Conservation (phyloP, 2,329 filamentous ascomycete genomes). For the Nigrograna mackinnonii region DNA sequence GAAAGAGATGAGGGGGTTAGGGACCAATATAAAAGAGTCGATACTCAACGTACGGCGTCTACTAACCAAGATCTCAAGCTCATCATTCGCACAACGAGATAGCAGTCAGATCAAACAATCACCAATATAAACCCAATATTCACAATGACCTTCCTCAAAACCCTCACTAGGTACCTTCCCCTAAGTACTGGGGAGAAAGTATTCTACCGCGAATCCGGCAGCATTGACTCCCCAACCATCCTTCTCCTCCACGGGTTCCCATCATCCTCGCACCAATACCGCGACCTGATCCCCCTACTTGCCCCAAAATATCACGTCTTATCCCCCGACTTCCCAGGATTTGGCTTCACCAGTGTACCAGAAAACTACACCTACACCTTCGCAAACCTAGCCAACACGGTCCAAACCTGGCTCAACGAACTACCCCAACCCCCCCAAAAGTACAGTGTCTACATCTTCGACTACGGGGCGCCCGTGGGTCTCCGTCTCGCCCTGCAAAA, state of each 20-base stretch:
- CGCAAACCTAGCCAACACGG: conserved; percentile 52
- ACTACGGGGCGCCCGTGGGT: conserved; percentile 63
- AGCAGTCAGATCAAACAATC: too few species aligned
- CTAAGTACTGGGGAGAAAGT: conserved; percentile 26
- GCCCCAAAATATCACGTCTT: conserved; percentile 49
- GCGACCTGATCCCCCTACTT: conserved; percentile 51
- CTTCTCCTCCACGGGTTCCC: conserved; percentile 54
- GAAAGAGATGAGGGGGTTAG: too few species aligned
- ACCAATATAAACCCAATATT: too few species aligned
- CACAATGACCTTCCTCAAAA: conserved; percentile 17
- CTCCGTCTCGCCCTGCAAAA: conserved; percentile 57
- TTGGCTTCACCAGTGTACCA: conserved; percentile 57
- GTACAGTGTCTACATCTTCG: conserved; percentile 64
- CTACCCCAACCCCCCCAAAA: conserved; percentile 46
- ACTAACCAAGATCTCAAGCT: too few species aligned
- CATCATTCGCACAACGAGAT: too few species aligned
- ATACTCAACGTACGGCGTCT: too few species aligned
- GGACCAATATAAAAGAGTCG: too few species aligned
- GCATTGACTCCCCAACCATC: conserved; percentile 38
- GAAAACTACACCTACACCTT: conserved; percentile 59
- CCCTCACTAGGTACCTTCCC: conserved; percentile 19
- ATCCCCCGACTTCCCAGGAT: conserved; percentile 64
- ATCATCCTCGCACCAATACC: conserved; percentile 50
- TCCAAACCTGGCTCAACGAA: conserved; percentile 53
- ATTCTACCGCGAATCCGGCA: conserved; percentile 45